Percentiles rank a stretch among this genome's conserved stretches.
These are phyloP conservation scores for Phaeophleospora eucalypticola DNA, from an alignment of 2,329 filamentous ascomycete genomes.

Conservation along the genomic window DNA sequence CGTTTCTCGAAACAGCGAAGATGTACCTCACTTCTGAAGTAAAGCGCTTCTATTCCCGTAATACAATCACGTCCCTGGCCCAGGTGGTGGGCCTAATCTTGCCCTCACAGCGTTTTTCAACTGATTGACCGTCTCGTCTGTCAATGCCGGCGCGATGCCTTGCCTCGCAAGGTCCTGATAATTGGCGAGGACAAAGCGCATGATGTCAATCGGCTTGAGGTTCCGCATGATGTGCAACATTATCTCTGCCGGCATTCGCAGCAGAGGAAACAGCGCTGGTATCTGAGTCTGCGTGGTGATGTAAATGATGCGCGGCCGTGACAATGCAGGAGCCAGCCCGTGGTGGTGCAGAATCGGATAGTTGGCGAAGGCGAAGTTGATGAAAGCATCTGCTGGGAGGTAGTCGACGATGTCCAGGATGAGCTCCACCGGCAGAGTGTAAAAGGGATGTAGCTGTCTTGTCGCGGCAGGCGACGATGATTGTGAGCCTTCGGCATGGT, in stretches of 20 bases:
- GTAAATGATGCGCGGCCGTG: constrained; percentile 27
- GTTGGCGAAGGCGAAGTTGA: constrained; percentile 45
- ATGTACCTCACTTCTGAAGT: too few species aligned
- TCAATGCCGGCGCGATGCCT: constrained; percentile 34
- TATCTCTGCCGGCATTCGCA: constrained; percentile 39
- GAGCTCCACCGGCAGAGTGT: constrained; percentile 44
- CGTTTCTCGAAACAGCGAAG: too few species aligned
- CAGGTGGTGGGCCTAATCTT: constrained; percentile 1
- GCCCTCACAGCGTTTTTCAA: constrained; percentile 22
- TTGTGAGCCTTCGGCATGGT: too few species aligned
- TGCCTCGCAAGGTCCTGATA: constrained; percentile 32
- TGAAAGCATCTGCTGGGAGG: constrained; percentile 38
- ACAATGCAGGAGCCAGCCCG: constrained; percentile 34
- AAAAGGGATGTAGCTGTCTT: constrained; percentile 32
- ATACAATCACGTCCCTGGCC: too few species aligned
- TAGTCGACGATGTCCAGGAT: constrained; percentile 43
- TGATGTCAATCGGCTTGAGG: constrained; percentile 35
- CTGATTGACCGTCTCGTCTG: constrained; percentile 23
- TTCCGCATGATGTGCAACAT: constrained; percentile 37
- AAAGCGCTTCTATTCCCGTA: too few species aligned
- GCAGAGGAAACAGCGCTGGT: constrained; percentile 27
- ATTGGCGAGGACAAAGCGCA: constrained; percentile 38
- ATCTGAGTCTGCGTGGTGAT: constrained; percentile 29
- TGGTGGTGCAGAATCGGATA: constrained; percentile 42
- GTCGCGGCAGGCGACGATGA: too few species aligned